phyloP scores from a whole-genome alignment of 2,329 filamentous ascomycete species.

The Thielaviopsis populi region DNA sequence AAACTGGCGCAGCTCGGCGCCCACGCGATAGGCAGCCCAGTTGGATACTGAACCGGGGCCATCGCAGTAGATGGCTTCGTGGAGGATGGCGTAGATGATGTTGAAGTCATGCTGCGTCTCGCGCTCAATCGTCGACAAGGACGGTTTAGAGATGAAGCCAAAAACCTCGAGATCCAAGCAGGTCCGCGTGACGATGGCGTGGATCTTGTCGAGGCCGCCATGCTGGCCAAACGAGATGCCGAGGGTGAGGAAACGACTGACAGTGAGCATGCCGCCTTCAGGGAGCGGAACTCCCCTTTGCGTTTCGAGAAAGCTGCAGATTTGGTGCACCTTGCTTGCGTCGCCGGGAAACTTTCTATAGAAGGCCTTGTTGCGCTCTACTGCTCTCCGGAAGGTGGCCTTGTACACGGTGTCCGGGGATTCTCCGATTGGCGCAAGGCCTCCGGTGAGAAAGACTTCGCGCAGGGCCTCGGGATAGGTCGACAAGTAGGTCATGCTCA shows the following conservation, averaged over 20 bases:
- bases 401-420: slow-evolving; percentile 61
- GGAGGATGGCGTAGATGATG: slow-evolving; percentile 72
- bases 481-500: slow-evolving; percentile 68
- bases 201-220: slow-evolving; percentile 60
- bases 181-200: slow-evolving; percentile 56
- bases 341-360: slow-evolving; percentile 81
- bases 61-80: slow-evolving; percentile 78
- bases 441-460: slow-evolving; percentile 75
- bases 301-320: slow-evolving; percentile 50
- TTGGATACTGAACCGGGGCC: slow-evolving; percentile 45
- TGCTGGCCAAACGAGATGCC: slow-evolving; percentile 68
- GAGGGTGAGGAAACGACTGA: slow-evolving; percentile 59
- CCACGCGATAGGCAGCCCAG: slow-evolving; percentile 60
- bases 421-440: slow-evolving; percentile 61
- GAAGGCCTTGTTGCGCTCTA: slow-evolving; percentile 60
- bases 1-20: slow-evolving; percentile 33
- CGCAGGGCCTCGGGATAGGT: slow-evolving; percentile 61
- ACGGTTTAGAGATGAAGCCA: slow-evolving; percentile 57
- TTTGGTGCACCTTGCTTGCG: slow-evolving; percentile 46
- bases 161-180: slow-evolving; percentile 60
- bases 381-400: slow-evolving; percentile 50
- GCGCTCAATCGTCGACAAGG: slow-evolving; percentile 52
- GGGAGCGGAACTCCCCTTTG: slow-evolving; percentile 41
- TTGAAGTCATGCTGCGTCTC: slow-evolving; percentile 56
- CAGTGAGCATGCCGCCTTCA: slow-evolving; percentile 56